phyloP scores from a whole-genome alignment of 2,329 filamentous ascomycete species.

The Emergomyces pasteurianus region DNA sequence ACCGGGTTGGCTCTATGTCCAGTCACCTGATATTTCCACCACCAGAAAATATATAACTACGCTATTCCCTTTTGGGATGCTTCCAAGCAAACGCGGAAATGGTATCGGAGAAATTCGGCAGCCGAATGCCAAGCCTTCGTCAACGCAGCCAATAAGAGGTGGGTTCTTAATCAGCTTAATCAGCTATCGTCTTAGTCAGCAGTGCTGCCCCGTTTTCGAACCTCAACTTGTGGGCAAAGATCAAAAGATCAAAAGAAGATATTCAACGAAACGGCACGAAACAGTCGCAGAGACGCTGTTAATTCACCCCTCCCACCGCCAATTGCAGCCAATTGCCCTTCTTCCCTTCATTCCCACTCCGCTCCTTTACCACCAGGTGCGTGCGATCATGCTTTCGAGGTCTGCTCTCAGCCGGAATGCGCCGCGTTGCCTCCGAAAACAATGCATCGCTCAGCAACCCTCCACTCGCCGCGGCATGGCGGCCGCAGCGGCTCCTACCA shows the following conservation, averaged over 20 bases:
- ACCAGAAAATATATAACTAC: too few species aligned
- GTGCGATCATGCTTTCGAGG: slow-evolving; percentile 56
- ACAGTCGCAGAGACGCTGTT: slow-evolving; percentile 4
- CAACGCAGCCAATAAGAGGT: slow-evolving; percentile 27
- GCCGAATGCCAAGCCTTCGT: slow-evolving; percentile 19
- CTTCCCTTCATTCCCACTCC: slow-evolving; percentile 24
- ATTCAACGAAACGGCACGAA: not conserved
- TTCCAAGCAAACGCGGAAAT: too few species aligned
- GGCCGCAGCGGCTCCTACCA: slow-evolving; percentile 53
- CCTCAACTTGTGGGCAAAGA: too few species aligned
- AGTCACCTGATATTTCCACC: too few species aligned
- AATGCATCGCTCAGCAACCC: slow-evolving; percentile 45
- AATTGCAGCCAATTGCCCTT: slow-evolving; percentile 20
- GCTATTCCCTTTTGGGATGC: not conserved
- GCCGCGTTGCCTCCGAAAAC: slow-evolving; percentile 48
- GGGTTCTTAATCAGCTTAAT: slow-evolving; percentile 18
- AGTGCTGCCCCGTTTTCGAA: slow-evolving; percentile 31
- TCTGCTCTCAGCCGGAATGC: slow-evolving; percentile 52
- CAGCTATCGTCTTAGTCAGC: slow-evolving; percentile 14
- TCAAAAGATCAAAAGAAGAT: not conserved
- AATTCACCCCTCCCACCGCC: slow-evolving; percentile 16
- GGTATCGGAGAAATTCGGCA: slow-evolving; percentile 4
- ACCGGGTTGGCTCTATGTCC: too few species aligned
- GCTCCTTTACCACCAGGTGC: slow-evolving; percentile 24
- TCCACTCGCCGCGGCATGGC: slow-evolving; percentile 52